Evolutionary conservation across 306 rosid species (phyloP), one percentile per base, ranked within the genome.

Genomic region (Luffa acutangula): DNA sequence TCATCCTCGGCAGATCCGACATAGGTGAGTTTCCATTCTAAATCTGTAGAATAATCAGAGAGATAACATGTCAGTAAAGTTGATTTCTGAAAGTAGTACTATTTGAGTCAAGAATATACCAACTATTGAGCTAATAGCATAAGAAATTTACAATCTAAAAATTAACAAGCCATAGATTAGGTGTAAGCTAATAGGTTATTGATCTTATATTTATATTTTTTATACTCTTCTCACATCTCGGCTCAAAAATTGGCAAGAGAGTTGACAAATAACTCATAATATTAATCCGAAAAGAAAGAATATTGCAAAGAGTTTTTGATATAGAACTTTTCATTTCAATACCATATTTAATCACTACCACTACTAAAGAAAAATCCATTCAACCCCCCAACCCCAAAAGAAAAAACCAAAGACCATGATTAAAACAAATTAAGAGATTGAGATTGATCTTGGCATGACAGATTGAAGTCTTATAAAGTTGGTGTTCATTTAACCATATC

Each of bases 1-100:
- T 92, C 97, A 81, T 92, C 97, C 86, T 92, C 97, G 36, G 97
- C 97, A 79, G 97, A 92, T 72, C 97, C 97, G 45, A 94, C 98
- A 36, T 94, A 94, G 60, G 83, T 91, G 70, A 94, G 98, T 85
- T 94, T 92, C 98, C 97, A 91, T 81, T 94, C 98, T 89, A 92
- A 85, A 85, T 92, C 93, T 94, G 89, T 52, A 74, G 62, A 71
- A 45, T 48, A 46, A 21, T 21, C 41, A 21, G 21, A 72, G 58
- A 72, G 42, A 25, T 20, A 6, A 8, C 42, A 25, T 48, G 20
- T 46, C 17, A 72, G 5, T 11, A 45, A 5, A 69, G 75, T 42
- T 42, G 15, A n/a, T 69, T 67, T 41, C 15, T 18, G 25, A 17
- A 9, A 33, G 6, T 67, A 67, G 33, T 67, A 18, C 52, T 41